A percentile compares a stretch with the other conserved stretches of the same genome.
Evolutionary conservation across 192 early-diverging fungal genomes (phyloP).

Genomic region (Coemansia sp.): DNA sequence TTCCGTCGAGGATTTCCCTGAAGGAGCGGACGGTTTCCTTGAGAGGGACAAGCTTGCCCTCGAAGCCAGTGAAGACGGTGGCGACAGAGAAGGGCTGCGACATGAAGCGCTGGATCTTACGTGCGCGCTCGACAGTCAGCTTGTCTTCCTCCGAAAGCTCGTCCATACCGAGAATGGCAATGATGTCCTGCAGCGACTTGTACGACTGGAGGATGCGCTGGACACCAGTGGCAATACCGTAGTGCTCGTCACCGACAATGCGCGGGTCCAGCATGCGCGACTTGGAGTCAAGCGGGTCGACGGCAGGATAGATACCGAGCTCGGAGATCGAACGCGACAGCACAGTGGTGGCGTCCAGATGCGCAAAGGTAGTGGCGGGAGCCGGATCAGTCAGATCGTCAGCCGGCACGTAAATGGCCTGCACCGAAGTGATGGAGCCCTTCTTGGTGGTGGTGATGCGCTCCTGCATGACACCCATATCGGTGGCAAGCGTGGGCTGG

Average conservation of each 20-base stretch:
- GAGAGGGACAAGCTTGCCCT: slow-evolving; percentile 86
- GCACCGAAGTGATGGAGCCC: slow-evolving; percentile 98
- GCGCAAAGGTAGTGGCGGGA: slow-evolving; percentile 98
- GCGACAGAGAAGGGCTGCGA: slow-evolving; percentile 97
- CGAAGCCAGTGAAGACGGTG: slow-evolving; percentile 96
- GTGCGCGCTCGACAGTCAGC: slow-evolving; percentile 96
- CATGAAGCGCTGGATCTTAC: slow-evolving; percentile 99
- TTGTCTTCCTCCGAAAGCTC: slow-evolving; percentile 99
- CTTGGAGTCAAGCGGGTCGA: slow-evolving; percentile 98
- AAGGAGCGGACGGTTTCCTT: slow-evolving; percentile 97
- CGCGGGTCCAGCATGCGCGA: slow-evolving; percentile 97
- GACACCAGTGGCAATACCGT: slow-evolving; percentile 87
- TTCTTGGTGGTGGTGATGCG: slow-evolving; percentile 99
- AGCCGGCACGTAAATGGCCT: slow-evolving; percentile 98
- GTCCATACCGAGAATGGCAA: slow-evolving; percentile 99
- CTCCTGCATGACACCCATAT: slow-evolving; percentile 99
- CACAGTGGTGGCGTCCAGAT: slow-evolving; percentile 99
- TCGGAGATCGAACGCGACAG: slow-evolving; percentile 98
- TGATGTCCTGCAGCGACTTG: slow-evolving; percentile 99
- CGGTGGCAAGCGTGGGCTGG: slow-evolving; percentile 97
- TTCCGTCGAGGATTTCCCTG: slow-evolving; percentile 95
- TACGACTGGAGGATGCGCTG: slow-evolving; percentile 98
- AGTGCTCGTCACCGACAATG: slow-evolving; percentile 94
- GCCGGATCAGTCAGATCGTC: slow-evolving; percentile 99
- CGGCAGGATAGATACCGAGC: slow-evolving; percentile 99